Percentiles rank a stretch among this genome's conserved stretches.
Conservation (phyloP, 129 eudicot genomes). For the Tanacetum coccineum region DNA sequence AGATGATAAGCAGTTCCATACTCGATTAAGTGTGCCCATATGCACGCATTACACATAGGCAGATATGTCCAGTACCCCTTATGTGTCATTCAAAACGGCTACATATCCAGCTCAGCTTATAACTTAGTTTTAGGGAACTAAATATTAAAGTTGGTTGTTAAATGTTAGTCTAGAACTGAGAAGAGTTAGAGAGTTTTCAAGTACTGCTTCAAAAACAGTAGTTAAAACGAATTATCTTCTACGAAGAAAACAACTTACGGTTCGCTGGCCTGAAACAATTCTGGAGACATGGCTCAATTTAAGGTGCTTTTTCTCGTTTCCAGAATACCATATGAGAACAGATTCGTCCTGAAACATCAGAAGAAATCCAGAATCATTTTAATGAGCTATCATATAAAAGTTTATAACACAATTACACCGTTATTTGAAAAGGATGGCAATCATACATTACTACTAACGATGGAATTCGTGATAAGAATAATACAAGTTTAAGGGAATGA, state of each 20-base stretch:
- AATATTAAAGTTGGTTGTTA: not conserved
- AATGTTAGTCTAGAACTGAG: slow-evolving; percentile 8
- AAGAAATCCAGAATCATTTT: slow-evolving; percentile 8
- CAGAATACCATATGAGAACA: slow-evolving; percentile 91
- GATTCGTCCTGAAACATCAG: slow-evolving; percentile 77
- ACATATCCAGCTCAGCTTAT: slow-evolving; percentile 5
- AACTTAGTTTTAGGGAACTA: not conserved
- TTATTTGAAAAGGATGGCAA: slow-evolving; percentile 7
- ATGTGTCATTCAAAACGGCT: slow-evolving; percentile 1
- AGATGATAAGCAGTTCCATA: not conserved
- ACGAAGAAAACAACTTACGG: slow-evolving; percentile 60
- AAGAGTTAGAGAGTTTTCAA: not conserved
- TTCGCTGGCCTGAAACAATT: slow-evolving; percentile 95
- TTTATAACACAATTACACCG: slow-evolving; percentile 12
- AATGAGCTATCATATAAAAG: slow-evolving; percentile 1
- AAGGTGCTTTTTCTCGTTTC: slow-evolving; percentile 91
- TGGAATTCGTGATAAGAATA: not conserved
- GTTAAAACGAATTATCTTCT: not conserved
- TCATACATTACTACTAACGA: not conserved
- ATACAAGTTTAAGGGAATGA: no score
- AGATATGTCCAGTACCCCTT: not conserved
- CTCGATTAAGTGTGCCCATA: not conserved
- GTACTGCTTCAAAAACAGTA: not conserved
- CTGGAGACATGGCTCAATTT: slow-evolving; percentile 81
- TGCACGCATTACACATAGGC: slow-evolving; percentile 11